Conservation (phyloP, 345 rosid genomes). For the Combretum micranthum region DNA sequence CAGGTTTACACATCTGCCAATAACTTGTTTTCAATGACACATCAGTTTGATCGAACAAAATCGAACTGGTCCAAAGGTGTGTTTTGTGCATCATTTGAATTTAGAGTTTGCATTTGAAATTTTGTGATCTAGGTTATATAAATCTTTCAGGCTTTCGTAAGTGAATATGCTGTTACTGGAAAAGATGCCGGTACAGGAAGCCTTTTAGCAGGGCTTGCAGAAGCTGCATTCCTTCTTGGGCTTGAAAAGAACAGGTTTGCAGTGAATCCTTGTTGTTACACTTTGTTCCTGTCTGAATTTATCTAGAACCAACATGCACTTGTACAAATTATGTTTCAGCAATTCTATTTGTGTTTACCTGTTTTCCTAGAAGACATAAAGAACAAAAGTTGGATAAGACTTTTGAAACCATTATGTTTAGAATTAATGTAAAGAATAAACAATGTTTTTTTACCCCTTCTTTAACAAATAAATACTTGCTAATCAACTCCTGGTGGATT, state of each 20-base stretch:
- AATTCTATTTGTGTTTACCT: too few species aligned
- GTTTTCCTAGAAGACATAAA: too few species aligned
- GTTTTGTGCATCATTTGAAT: slow-evolving; percentile 3
- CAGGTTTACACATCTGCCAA: slow-evolving; percentile 78
- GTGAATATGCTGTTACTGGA: slow-evolving; percentile 92
- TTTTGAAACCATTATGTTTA: too few species aligned
- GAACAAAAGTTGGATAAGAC: too few species aligned
- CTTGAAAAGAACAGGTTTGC: slow-evolving; percentile 89
- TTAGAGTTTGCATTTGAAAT: background rate
- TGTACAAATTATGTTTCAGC: too few species aligned
- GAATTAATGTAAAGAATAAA: too few species aligned
- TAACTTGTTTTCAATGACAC: slow-evolving; percentile 54
- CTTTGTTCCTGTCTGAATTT: too few species aligned
- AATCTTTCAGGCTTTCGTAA: slow-evolving; percentile 80
- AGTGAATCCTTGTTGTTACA: too few species aligned
- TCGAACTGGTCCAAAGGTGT: slow-evolving; percentile 81
- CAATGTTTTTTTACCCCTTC: too few species aligned
- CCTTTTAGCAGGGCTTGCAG: slow-evolving; percentile 86
- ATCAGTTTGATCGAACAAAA: slow-evolving; percentile 61
- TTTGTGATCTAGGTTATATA: slow-evolving; percentile 1
- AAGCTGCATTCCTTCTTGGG: slow-evolving; percentile 88
- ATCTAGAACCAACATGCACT: too few species aligned
- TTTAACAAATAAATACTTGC: too few species aligned
- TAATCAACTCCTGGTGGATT: too few species aligned
- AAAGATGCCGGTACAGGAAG: slow-evolving; percentile 89